Conservation (phyloP, 495 filamentous ascomycete species). For the Lophium mytilinum region DNA sequence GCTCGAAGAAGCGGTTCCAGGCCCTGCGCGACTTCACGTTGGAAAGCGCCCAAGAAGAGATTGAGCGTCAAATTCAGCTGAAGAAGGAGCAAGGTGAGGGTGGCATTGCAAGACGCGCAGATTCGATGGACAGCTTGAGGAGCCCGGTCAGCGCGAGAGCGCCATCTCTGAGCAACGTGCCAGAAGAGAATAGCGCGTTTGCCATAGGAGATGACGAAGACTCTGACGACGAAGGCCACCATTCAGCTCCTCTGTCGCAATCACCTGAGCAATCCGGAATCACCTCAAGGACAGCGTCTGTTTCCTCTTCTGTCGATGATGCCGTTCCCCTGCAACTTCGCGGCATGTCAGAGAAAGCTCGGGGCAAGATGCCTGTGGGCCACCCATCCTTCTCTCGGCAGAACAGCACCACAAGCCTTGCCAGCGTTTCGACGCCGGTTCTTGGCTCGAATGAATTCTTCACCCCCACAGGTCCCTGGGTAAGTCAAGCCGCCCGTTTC, state of each 20-base stretch:
- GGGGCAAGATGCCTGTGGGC: slow-evolving; percentile 92
- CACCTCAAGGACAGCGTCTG: slow-evolving; percentile 62
- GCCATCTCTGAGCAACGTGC: slow-evolving; percentile 63
- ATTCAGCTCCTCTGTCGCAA: slow-evolving; percentile 17
- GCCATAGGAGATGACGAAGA: slow-evolving; percentile 88
- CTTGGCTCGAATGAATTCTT: slow-evolving; percentile 51
- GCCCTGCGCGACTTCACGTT: slow-evolving; percentile 85
- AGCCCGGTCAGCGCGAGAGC: slow-evolving; percentile 55
- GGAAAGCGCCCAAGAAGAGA: slow-evolving; percentile 90
- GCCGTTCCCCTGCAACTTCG: slow-evolving; percentile 80
- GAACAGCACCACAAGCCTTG: slow-evolving; percentile 80
- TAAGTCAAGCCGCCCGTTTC: slow-evolving; percentile 31
- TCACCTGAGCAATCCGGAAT: slow-evolving; percentile 65
- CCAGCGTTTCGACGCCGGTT: slow-evolving; percentile 52
- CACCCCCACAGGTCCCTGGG: slow-evolving; percentile 67
- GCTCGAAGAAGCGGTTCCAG: slow-evolving; percentile 75
- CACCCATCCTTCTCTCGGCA: slow-evolving; percentile 78
- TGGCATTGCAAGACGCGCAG: slow-evolving; percentile 39
- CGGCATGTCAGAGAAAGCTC: slow-evolving; percentile 96
- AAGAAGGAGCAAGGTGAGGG: slow-evolving; percentile 56
- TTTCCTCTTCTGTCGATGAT: slow-evolving; percentile 67
- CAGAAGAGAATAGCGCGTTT: slow-evolving; percentile 72
- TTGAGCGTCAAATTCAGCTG: slow-evolving; percentile 68
- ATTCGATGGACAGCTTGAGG: slow-evolving; percentile 64
- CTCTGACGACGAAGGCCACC: slow-evolving; percentile 60